A percentile compares a stretch with the other conserved stretches of the same genome.
These are phyloP conservation scores for Suillus luteus DNA, from an alignment of 768 basidiomycete genomes.

Conservation along the genomic window DNA sequence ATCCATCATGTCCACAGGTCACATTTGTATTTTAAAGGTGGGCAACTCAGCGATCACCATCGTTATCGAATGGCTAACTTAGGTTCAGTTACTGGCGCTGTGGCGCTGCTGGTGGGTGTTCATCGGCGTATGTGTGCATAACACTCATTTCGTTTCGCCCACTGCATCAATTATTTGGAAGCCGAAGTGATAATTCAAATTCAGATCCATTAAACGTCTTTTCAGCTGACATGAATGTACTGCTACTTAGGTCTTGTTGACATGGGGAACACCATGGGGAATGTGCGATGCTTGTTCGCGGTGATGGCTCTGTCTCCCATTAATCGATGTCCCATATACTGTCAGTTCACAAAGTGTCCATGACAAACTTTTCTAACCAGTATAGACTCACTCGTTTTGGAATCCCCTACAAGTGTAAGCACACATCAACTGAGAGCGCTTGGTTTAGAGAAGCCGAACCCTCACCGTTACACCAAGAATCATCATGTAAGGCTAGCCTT, in stretches of 20 bases:
- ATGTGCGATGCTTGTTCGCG: not conserved
- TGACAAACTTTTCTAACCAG: not conserved
- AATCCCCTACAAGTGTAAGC: not conserved
- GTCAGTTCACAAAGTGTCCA: not conserved
- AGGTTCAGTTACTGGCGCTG: not conserved
- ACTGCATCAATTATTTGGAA: not conserved
- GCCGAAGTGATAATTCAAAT: not conserved
- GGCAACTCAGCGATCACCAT: not conserved
- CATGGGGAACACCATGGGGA: not conserved
- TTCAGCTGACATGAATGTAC: not conserved
- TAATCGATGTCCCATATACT: not conserved
- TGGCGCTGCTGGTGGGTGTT: constrained; percentile 1
- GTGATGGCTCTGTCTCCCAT: constrained; percentile 4
- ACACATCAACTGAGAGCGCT: not conserved
- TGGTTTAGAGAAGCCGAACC: not conserved
- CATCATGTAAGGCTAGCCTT: constrained; percentile 6
- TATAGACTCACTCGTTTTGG: not conserved
- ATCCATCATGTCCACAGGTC: not conserved
- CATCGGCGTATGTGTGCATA: not conserved
- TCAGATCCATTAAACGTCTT: not conserved
- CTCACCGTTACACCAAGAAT: not conserved
- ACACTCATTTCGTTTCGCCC: not conserved
- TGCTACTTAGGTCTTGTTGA: not conserved
- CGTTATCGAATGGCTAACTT: not conserved
- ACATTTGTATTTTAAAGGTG: not conserved